These are phyloP conservation scores for Aegilops bicornis DNA, from an alignment of 176 grass and related monocot species.

Conservation along the genomic window DNA sequence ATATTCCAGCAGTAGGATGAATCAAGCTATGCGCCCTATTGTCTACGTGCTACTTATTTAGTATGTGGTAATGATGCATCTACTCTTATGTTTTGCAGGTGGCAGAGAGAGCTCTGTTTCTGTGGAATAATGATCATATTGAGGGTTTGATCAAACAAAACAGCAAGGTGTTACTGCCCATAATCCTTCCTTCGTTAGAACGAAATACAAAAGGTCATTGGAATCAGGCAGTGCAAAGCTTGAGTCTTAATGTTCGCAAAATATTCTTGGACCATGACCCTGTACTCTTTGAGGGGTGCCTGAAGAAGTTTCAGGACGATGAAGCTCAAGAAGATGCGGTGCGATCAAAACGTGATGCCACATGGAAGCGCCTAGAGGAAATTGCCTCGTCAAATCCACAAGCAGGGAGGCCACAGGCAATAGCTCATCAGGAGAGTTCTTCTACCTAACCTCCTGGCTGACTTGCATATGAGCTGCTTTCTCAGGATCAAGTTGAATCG, in stretches of 20 bases:
- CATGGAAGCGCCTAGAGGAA: slow-evolving; percentile 74
- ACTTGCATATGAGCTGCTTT: not conserved
- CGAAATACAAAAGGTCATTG: not conserved
- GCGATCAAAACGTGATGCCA: slow-evolving; percentile 50
- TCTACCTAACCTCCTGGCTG: slow-evolving; percentile 24
- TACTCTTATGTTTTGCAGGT: not conserved
- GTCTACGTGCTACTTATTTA: not conserved
- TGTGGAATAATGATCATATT: too few relatives aligned
- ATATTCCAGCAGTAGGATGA: not conserved
- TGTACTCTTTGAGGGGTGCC: slow-evolving; percentile 50
- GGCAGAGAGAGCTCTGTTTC: too few relatives aligned
- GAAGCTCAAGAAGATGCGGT: slow-evolving; percentile 43
- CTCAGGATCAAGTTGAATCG: slow-evolving; percentile 1
- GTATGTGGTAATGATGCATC: slow-evolving; percentile 1
- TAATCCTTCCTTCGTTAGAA: too few relatives aligned
- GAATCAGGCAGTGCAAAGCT: not conserved
- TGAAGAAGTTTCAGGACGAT: slow-evolving; percentile 68
- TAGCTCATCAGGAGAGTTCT: slow-evolving; percentile 7
- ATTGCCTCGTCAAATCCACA: slow-evolving; percentile 42
- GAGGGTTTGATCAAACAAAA: too few relatives aligned
- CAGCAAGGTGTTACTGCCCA: too few relatives aligned
- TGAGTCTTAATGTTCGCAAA: not conserved
- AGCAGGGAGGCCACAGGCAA: slow-evolving; percentile 32
- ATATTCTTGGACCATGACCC: slow-evolving; percentile 18
- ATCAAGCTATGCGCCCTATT: not conserved